A percentile compares a stretch with the other conserved stretches of the same genome.
Conservation (phyloP, 352 stramenopile species). For the Phytophthora hibernalis region DNA sequence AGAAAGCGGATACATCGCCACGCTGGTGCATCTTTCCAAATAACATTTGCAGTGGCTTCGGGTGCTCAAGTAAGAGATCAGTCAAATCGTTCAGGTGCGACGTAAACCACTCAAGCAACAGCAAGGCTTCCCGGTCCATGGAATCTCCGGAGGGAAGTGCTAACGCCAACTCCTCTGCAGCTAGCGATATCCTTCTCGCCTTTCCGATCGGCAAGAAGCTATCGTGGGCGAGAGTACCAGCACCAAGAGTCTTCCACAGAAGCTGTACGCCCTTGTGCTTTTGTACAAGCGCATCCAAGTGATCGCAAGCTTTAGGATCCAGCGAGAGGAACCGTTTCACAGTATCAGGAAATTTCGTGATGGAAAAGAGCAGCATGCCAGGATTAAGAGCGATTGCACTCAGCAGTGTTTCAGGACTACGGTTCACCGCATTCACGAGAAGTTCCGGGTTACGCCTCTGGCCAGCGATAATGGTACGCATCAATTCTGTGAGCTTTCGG, state of each 20-base stretch:
- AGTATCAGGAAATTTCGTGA: slow-evolving; percentile 67
- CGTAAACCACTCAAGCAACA: slow-evolving; percentile 69
- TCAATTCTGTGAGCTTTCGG: slow-evolving; percentile 37
- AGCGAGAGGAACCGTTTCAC: slow-evolving; percentile 78
- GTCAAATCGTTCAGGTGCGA: slow-evolving; percentile 63
- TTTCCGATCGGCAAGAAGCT: slow-evolving; percentile 12
- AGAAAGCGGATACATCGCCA: slow-evolving; percentile 57
- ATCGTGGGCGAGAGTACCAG: slow-evolving; percentile 10
- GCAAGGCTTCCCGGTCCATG: slow-evolving; percentile 25
- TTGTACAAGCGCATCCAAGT: slow-evolving; percentile 57
- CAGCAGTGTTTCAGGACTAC: slow-evolving; percentile 72
- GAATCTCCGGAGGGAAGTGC: slow-evolving; percentile 17
- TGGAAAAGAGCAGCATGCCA: slow-evolving; percentile 74
- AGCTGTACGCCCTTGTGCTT: slow-evolving; percentile 67
- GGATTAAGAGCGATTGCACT: slow-evolving; percentile 66
- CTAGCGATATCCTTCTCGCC: slow-evolving; percentile 21
- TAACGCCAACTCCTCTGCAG: slow-evolving; percentile 23
- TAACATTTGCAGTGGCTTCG: slow-evolving; percentile 65
- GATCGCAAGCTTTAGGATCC: slow-evolving; percentile 61
- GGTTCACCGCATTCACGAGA: slow-evolving; percentile 67
- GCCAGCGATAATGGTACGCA: slow-evolving; percentile 58
- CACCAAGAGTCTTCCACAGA: slow-evolving; percentile 50
- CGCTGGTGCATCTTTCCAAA: slow-evolving; percentile 70
- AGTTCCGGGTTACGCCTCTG: slow-evolving; percentile 64
- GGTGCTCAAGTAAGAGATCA: slow-evolving; percentile 55